Conservation (phyloP, 1,139 yeast species). For the Pichia sp. region DNA sequence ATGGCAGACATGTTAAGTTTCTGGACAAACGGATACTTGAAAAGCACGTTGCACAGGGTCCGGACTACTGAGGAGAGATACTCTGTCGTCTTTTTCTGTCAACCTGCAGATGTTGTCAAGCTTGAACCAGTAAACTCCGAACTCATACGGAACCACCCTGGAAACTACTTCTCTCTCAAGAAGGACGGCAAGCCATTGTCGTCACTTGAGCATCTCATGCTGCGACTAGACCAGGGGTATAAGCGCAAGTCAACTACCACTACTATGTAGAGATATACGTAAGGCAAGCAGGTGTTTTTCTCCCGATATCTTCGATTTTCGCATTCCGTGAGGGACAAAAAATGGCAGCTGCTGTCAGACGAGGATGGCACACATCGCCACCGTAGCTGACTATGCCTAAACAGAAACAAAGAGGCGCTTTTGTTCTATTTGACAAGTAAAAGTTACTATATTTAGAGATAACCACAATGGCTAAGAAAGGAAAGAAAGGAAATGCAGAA, state of each 20-base stretch:
- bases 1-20: conserved; percentile 73
- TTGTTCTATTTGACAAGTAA: too few species aligned
- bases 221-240: conserved; percentile 1
- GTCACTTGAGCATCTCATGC: conserved; percentile 3
- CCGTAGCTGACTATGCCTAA: too few species aligned
- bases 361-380: neutral
- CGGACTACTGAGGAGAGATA: conserved; percentile 42
- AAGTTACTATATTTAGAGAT: neutral
- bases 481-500: conserved; percentile 60
- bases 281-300: neutral
- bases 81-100: conserved; percentile 44
- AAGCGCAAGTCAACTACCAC: neutral
- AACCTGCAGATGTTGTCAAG: conserved; percentile 15
- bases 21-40: conserved; percentile 74
- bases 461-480: conserved; percentile 40
- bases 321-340: neutral
- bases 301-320: conserved; percentile 1
- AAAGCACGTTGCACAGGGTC: conserved; percentile 69
- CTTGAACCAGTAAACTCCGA: conserved; percentile 16
- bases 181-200: conserved; percentile 6
- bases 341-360: neutral
- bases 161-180: neutral
- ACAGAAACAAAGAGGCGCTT: too few species aligned
- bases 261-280: neutral
- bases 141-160: conserved; percentile 2